Conservation (phyloP, 202 grass and related monocot species). For the Schoenoplectus triqueter region DNA sequence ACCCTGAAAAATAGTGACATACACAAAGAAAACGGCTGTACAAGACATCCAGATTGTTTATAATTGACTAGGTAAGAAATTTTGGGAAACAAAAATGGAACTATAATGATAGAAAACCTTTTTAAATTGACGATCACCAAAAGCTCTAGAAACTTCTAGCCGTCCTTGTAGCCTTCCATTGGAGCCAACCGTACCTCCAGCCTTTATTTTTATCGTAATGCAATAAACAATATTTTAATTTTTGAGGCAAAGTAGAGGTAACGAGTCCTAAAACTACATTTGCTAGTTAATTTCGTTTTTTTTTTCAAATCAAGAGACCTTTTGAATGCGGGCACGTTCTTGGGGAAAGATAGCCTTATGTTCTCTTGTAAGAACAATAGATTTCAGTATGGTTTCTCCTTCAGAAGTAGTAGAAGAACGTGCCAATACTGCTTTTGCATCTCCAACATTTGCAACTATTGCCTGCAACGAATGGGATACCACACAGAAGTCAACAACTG, state of each 20-base stretch:
- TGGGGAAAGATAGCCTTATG: conserved; percentile 95
- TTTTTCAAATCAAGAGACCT: conserved; percentile 39
- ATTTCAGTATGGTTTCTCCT: conserved; percentile 53
- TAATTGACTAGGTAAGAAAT: background rate
- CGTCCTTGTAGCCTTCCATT: conserved; percentile 96
- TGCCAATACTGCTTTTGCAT: conserved; percentile 94
- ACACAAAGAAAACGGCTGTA: background rate
- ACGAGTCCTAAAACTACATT: background rate
- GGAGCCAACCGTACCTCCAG: conserved; percentile 78
- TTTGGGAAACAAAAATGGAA: background rate
- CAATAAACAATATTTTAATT: conserved; percentile 23
- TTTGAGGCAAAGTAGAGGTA: background rate
- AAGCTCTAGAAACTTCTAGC: conserved; percentile 93
- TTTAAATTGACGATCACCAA: conserved; percentile 95
- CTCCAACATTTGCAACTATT: conserved; percentile 84
- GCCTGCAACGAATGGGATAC: conserved; percentile 52
- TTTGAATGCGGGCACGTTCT: conserved; percentile 79
- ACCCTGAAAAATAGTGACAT: background rate
- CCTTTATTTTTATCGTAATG: conserved; percentile 47
- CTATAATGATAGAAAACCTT: conserved; percentile 51
- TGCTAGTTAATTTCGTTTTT: background rate
- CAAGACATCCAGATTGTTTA: background rate
- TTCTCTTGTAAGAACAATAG: conserved; percentile 98
- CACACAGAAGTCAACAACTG: conserved; percentile 30
- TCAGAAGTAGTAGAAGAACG: conserved; percentile 47